These are phyloP conservation scores for Rosa hybrid DNA, from an alignment of 331 rosid species.

Conservation along the genomic window DNA sequence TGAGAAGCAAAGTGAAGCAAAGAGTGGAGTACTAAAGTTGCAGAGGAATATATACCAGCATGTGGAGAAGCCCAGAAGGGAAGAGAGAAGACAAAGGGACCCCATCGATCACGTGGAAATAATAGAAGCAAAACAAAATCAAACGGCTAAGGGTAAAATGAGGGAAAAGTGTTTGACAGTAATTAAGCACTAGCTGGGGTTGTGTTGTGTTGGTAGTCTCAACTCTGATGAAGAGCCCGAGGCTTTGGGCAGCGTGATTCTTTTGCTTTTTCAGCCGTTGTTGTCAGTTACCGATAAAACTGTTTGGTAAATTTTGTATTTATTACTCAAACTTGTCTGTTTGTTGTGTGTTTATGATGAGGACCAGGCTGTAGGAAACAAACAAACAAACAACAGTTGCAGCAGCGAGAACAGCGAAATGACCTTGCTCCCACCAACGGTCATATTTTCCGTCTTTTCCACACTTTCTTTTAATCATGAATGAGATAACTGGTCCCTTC, in stretches of 20 bases:
- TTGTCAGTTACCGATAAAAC: neutral
- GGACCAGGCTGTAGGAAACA: neutral
- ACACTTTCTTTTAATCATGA: too few relatives aligned
- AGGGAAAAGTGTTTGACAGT: neutral
- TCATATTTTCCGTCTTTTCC: slow-evolving; percentile 28
- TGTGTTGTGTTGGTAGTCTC: neutral
- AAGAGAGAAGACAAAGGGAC: slow-evolving; percentile 16
- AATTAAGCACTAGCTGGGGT: neutral
- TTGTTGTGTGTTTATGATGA: neutral
- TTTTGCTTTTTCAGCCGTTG: neutral
- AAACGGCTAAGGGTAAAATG: slow-evolving; percentile 39
- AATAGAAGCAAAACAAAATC: slow-evolving; percentile 35
- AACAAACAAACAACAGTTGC: neutral
- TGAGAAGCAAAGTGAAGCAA: slow-evolving; percentile 35
- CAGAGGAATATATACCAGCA: slow-evolving; percentile 29
- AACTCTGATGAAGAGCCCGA: neutral
- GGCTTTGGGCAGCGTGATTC: slow-evolving; percentile 22
- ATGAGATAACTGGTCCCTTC: too few relatives aligned
- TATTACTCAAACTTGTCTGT: neutral
- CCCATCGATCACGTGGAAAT: slow-evolving; percentile 62
- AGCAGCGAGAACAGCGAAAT: slow-evolving; percentile 13
- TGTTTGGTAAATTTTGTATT: neutral
- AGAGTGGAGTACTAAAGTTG: slow-evolving; percentile 49
- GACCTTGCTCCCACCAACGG: slow-evolving; percentile 35
- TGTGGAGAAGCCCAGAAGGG: neutral